phyloP scores from a whole-genome alignment of 306 rosid genomes.

The Malus domestica region ASM211411v1 NC_041803.1:2640001-2640500 shows the following conservation, averaged over 20 bases:
- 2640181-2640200: conserved; percentile 26
- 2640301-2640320: conserved; percentile 92
- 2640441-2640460: not conserved
- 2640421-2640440: not conserved
- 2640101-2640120: conserved; percentile 98
- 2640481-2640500: not conserved
- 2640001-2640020: conserved; percentile 1
- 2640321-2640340: conserved; percentile 90
- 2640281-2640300: conserved; percentile 95
- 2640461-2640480: not conserved
- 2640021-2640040: conserved; percentile 8
- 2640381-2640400: conserved; percentile 98
- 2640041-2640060: conserved; percentile 1
- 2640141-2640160: conserved; percentile 98
- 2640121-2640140: conserved; percentile 94
- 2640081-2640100: conserved; percentile 75
- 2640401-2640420: conserved; percentile 48
- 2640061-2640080: conserved; percentile 40
- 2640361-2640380: conserved; percentile 95
- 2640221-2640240: not conserved
- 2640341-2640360: conserved; percentile 94
- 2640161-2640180: conserved; percentile 97
- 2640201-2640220: conserved; percentile 3
- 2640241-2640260: conserved; percentile 42
- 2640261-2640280: conserved; percentile 96